Conservation (phyloP, 2,329 filamentous ascomycete species). For the Nannizzia gypsea region DNA sequence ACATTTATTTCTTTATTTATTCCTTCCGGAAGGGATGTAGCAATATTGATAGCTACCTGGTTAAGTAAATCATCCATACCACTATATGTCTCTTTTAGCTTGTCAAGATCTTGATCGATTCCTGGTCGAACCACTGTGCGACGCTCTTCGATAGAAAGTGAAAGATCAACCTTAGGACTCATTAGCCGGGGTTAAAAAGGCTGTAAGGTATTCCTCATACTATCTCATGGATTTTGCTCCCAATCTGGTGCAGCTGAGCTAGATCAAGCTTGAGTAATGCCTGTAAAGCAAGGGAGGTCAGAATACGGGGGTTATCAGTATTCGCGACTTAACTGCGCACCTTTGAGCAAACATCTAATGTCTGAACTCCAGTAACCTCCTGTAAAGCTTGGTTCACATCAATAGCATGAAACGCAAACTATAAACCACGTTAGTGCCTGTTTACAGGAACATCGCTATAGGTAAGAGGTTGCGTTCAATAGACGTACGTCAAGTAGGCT, state of each 20-base stretch:
- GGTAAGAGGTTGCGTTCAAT: not conserved
- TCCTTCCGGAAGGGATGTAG: slow-evolving; percentile 48
- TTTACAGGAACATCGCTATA: not conserved
- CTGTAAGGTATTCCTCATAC: slow-evolving; percentile 25
- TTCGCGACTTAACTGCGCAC: slow-evolving; percentile 24
- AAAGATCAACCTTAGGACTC: slow-evolving; percentile 55
- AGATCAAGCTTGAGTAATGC: slow-evolving; percentile 50
- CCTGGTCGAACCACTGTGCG: slow-evolving; percentile 62
- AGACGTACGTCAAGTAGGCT: slow-evolving; percentile 46
- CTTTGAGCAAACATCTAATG: slow-evolving; percentile 43
- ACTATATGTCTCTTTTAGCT: slow-evolving; percentile 63
- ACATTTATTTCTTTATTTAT: slow-evolving; percentile 53
- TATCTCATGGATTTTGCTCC: slow-evolving; percentile 57
- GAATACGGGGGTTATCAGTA: not conserved
- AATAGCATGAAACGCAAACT: slow-evolving; percentile 61
- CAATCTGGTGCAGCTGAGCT: slow-evolving; percentile 51
- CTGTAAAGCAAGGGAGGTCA: slow-evolving; percentile 24
- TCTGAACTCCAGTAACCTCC: slow-evolving; percentile 44
- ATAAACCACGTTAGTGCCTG: slow-evolving; percentile 12
- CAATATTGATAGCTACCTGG: slow-evolving; percentile 53
- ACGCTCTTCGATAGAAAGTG: slow-evolving; percentile 57
- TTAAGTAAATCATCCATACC: slow-evolving; percentile 64
- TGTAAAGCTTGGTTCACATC: slow-evolving; percentile 54
- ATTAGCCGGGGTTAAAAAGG: slow-evolving; percentile 13
- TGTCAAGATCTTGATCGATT: slow-evolving; percentile 62